Evolutionary conservation across 148 eudicot species (phyloP), one percentile per base, ranked within the genome.

Genomic region (Heliosperma pusillum): DNA sequence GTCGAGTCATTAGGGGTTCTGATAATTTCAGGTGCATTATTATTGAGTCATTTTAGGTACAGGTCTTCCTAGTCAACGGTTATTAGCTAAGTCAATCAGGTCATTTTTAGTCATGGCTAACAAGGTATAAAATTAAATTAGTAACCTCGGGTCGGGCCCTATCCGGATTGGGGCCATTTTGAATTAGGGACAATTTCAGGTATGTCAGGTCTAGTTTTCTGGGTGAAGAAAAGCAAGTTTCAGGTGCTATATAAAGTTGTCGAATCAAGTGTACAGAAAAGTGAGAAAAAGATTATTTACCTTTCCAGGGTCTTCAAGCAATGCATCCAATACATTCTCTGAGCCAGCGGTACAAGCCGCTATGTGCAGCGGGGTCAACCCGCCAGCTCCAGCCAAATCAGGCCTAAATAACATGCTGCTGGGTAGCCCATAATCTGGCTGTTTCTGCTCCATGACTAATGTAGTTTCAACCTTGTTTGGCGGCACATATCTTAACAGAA

Each of bases 361-460:
- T 77, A 96, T 75, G 62, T 96, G 99, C 72, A 96, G 88, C 77
- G 99, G 99, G 71, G 97, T 96, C 87, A 92, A 86, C 21, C 97
- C 97, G 56, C 90, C 93, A 25, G 90, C 90, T 21, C 89, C 94
- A 71, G 55, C 78, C 36, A 78, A 78, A 82, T 96, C 97, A 7
- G 99, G 97, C 82, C 90, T 89, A 77, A 90, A 92, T 50, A 92
- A 63, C 77, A 77, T 85, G 30, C 69, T 69, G 26, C 55, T 74
- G 52, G 62, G 25, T 44, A 58, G 73, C 50, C 22, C 76, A 64
- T 52, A 56, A 25, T 33, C 21, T 9, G 63, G 12, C 68, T 66
- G 82, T 73, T 53, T 75, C 79, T 70, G 79, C 66, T 80, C 68
- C 45, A 56, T 56, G 30, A 50, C 71, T 8, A 53, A 19, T 65